phyloP scores from a whole-genome alignment of 495 filamentous ascomycete species.

The Penicillium turbatum region DNA sequence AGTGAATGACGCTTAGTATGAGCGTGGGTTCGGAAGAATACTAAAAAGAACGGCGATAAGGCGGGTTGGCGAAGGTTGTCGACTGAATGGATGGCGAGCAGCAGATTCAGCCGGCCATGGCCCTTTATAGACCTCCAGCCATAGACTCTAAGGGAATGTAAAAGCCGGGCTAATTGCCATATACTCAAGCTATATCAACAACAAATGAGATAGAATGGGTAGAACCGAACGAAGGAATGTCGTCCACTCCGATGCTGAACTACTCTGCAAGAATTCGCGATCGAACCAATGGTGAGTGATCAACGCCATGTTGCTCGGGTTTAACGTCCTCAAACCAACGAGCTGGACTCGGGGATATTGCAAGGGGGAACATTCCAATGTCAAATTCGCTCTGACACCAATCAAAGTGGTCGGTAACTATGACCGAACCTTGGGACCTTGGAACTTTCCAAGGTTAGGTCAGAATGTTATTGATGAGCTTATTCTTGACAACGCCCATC shows the following conservation, averaged over 20 bases:
- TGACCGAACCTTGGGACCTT: background rate
- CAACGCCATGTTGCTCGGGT: background rate
- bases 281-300: background rate
- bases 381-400: background rate
- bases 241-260: background rate
- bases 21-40: background rate
- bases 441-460: background rate
- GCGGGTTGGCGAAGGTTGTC: background rate
- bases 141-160: background rate
- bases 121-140: background rate
- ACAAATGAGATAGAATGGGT: background rate
- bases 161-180: background rate
- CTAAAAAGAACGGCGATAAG: background rate
- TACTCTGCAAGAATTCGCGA: background rate
- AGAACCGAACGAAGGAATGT: background rate
- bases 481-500: too few species aligned
- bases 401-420: background rate
- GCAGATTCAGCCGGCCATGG: background rate
- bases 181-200: background rate
- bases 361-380: background rate
- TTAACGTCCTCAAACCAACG: background rate
- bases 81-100: background rate
- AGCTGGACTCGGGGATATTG: background rate
- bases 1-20: background rate
- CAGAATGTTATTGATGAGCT: too few species aligned